A percentile compares a stretch with the other conserved stretches of the same genome.
Evolutionary conservation across 805 yeast species (phyloP).

Genomic region (Ogataea nakhonphanomensis): DNA sequence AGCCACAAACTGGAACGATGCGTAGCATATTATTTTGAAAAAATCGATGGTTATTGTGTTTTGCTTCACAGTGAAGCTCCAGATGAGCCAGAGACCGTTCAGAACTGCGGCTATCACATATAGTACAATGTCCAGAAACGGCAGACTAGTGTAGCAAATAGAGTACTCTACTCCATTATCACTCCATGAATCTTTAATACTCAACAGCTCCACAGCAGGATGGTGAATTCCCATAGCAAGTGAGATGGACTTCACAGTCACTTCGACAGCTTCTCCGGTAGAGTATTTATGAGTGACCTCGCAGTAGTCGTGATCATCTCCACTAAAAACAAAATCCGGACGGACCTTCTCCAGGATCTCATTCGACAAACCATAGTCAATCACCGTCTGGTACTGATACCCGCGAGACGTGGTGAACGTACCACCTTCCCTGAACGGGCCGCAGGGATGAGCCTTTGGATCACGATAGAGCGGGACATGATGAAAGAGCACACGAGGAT

Average conservation of each 20-base stretch:
- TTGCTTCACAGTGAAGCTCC: conserved; percentile 7
- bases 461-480: conserved; percentile 88
- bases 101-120: conserved; percentile 37
- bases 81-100: conserved; percentile 18
- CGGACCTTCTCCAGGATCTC: conserved; percentile 53
- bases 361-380: conserved; percentile 57
- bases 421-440: conserved; percentile 68
- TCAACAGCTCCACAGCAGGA: conserved; percentile 85
- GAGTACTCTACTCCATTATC: conserved; percentile 34
- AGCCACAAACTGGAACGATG: background rate
- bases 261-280: conserved; percentile 41
- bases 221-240: conserved; percentile 87
- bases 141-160: conserved; percentile 45
- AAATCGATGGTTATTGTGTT: background rate
- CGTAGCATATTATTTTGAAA: background rate
- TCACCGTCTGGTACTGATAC: conserved; percentile 85
- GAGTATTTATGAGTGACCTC: conserved; percentile 15
- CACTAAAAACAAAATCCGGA: conserved; percentile 76
- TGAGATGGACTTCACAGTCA: conserved; percentile 83
- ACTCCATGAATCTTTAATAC: conserved; percentile 40
- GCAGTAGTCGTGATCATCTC: conserved; percentile 98
- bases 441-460: conserved; percentile 63
- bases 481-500: conserved; percentile 67
- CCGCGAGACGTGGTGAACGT: conserved; percentile 74
- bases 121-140: conserved; percentile 39